These are phyloP conservation scores for Tilletia indica DNA, from an alignment of 1,284 basidiomycete species.

Conservation along the genomic window DNA sequence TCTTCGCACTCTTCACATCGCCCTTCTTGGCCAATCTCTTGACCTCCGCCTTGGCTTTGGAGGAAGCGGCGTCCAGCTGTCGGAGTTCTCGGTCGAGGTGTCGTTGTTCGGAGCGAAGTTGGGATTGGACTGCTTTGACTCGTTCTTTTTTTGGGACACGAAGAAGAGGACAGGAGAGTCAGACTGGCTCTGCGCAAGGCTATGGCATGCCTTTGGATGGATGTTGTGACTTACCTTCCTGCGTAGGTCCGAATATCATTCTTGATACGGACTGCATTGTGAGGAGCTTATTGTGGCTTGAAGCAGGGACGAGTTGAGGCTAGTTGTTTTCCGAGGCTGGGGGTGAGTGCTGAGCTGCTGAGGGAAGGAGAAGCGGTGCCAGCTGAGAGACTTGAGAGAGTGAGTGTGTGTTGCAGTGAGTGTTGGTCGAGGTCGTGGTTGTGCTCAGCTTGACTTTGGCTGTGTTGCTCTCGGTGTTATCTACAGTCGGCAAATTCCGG, in stretches of 20 bases:
- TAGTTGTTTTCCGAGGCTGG: too few relatives aligned
- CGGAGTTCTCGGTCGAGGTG: slow-evolving; percentile 47
- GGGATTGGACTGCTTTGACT: slow-evolving; percentile 45
- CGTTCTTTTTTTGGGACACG: slow-evolving; percentile 35
- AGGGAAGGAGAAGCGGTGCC: too few relatives aligned
- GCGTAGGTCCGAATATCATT: slow-evolving; percentile 86
- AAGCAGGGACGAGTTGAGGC: too few relatives aligned
- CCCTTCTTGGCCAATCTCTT: slow-evolving; percentile 89
- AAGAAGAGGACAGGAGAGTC: not conserved
- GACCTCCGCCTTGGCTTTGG: slow-evolving; percentile 76
- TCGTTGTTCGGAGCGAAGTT: slow-evolving; percentile 50
- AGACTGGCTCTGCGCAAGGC: slow-evolving; percentile 22
- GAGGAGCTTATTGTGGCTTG: not conserved
- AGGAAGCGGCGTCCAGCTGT: slow-evolving; percentile 78
- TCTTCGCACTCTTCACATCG: slow-evolving; percentile 85
- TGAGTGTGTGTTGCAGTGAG: too few relatives aligned
- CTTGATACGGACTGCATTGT: slow-evolving; percentile 81
- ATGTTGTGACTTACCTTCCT: slow-evolving; percentile 66
- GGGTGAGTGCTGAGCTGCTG: too few relatives aligned
- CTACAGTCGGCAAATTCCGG: too few relatives aligned
- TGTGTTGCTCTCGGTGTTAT: too few relatives aligned
- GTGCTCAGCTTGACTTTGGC: too few relatives aligned
- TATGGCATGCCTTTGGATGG: slow-evolving; percentile 19
- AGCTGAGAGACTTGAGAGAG: too few relatives aligned
- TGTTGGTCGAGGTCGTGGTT: too few relatives aligned